Conservation (phyloP, 2,329 filamentous ascomycete species). For the Aspergillus awamori region DNA sequence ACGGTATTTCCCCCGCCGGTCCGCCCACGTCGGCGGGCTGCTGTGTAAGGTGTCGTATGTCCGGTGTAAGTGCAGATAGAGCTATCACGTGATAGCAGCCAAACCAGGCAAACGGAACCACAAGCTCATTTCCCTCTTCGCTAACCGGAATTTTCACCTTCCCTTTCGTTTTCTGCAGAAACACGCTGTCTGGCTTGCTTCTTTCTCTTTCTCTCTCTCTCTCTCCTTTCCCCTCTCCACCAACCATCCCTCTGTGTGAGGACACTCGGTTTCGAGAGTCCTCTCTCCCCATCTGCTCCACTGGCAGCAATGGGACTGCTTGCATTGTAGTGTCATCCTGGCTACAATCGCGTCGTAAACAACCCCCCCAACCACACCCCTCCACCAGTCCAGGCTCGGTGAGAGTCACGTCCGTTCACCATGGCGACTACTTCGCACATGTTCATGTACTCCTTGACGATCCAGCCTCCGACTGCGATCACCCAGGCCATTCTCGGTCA, state of each 20-base stretch:
- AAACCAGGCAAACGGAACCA: slow-evolving; percentile 25
- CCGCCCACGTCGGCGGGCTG: not conserved
- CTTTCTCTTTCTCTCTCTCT: slow-evolving; percentile 2
- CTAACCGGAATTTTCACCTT: slow-evolving; percentile 35
- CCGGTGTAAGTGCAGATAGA: not conserved
- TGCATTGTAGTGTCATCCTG: slow-evolving; percentile 30
- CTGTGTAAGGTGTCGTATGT: not conserved
- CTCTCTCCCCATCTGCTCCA: slow-evolving; percentile 23
- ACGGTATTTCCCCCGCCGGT: not conserved
- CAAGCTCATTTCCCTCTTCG: slow-evolving; percentile 27
- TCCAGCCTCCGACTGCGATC: slow-evolving; percentile 87
- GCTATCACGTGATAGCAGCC: slow-evolving; percentile 23
- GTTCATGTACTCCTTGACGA: slow-evolving; percentile 97
- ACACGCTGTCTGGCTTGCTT: slow-evolving; percentile 14
- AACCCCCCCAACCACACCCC: slow-evolving; percentile 7
- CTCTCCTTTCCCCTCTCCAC: not conserved
- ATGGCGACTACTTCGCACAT: slow-evolving; percentile 99
- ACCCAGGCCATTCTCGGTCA: slow-evolving; percentile 91
- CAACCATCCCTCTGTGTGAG: slow-evolving; percentile 12
- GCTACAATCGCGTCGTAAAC: slow-evolving; percentile 34
- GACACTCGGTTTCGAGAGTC: slow-evolving; percentile 33
- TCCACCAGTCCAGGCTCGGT: slow-evolving; percentile 15
- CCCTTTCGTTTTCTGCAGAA: slow-evolving; percentile 17
- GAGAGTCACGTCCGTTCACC: slow-evolving; percentile 40
- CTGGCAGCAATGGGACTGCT: slow-evolving; percentile 42